A percentile compares a stretch with the other conserved stretches of the same genome.
phyloP scores from a whole-genome alignment of 2,329 filamentous ascomycete species.

The Aspergillus sp. region DNA sequence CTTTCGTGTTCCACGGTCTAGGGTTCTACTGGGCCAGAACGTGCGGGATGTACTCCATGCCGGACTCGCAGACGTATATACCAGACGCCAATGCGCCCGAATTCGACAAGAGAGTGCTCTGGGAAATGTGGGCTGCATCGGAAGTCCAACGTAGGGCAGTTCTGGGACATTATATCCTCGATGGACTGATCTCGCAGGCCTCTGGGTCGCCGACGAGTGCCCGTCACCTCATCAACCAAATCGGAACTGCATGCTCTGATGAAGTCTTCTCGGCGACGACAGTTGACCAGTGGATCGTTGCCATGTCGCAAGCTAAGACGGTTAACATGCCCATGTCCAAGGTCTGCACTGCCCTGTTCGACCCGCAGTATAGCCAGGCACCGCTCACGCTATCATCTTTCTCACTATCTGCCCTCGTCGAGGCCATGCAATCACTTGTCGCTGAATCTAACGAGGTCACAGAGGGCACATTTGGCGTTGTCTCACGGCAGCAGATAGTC shows the following conservation, averaged over 20 bases:
- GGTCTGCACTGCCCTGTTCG: neutral
- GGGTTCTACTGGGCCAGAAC: constrained; percentile 23
- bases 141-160: constrained; percentile 22
- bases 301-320: neutral
- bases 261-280: constrained; percentile 18
- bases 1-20: constrained; percentile 19
- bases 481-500: neutral
- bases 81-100: constrained; percentile 3
- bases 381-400: neutral
- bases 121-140: constrained; percentile 18
- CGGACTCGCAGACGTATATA: neutral
- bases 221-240: constrained; percentile 21
- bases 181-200: constrained; percentile 22
- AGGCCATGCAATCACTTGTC: constrained; percentile 2
- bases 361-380: neutral
- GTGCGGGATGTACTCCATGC: constrained; percentile 18
- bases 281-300: constrained; percentile 18
- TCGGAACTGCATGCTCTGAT: constrained; percentile 16
- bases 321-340: neutral
- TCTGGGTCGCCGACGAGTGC: constrained; percentile 20
- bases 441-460: neutral
- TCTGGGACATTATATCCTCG: constrained; percentile 19
- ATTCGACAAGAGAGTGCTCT: constrained; percentile 9
- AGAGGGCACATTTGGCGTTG: neutral
- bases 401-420: neutral